Conservation (phyloP, 345 rosid genomes). For the Hibiscus mutabilis region DNA sequence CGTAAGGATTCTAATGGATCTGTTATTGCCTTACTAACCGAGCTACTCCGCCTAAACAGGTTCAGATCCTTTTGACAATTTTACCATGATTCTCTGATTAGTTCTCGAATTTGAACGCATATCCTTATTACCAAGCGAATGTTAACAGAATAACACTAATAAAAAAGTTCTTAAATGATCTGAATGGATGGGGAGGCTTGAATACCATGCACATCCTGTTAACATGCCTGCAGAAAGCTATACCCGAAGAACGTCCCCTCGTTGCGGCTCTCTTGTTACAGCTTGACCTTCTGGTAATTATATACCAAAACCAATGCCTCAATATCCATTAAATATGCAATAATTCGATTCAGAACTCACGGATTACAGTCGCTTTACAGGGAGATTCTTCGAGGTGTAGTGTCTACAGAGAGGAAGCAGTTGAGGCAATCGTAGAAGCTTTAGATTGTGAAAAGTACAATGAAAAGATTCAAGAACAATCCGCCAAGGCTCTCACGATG, state of each 20-base stretch:
- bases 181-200: constrained; percentile 39
- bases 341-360: background rate
- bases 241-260: constrained; percentile 41
- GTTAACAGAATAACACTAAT: constrained; percentile 37
- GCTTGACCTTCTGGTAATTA: constrained; percentile 56
- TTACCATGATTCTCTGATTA: background rate
- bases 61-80: constrained; percentile 10
- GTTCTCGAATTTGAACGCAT: background rate
- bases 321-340: background rate
- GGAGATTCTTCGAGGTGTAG: constrained; percentile 44
- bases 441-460: constrained; percentile 29
- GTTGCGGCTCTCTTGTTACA: constrained; percentile 49
- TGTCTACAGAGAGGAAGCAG: constrained; percentile 53
- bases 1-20: constrained; percentile 16
- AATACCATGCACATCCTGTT: constrained; percentile 50
- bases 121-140: constrained; percentile 7
- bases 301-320: background rate
- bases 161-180: constrained; percentile 25
- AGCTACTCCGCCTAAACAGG: constrained; percentile 48
- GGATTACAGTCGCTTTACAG: constrained; percentile 38
- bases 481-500: constrained; percentile 46
- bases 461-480: constrained; percentile 43
- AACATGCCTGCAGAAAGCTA: constrained; percentile 37
- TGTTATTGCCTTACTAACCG: constrained; percentile 33
- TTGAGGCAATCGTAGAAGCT: constrained; percentile 38